Evolutionary conservation across 768 basidiomycete species (phyloP).

Genomic region (Leucosporidium creatinivorum): DNA sequence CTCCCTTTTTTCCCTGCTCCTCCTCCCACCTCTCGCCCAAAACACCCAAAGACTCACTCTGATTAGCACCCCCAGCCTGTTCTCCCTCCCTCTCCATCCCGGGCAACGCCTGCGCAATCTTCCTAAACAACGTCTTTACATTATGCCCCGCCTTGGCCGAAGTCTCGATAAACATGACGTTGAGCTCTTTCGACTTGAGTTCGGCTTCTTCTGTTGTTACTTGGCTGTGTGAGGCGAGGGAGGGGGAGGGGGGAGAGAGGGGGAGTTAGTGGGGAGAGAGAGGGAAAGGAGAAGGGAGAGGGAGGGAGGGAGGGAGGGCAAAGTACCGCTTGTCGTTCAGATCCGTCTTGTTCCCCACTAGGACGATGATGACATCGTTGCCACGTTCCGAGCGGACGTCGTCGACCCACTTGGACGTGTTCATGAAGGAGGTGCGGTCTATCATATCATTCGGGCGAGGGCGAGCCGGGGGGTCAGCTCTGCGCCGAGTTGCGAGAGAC

Average conservation of each 20-base stretch:
- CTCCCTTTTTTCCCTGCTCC: neutral
- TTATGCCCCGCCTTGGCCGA: conserved; percentile 99
- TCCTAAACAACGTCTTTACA: conserved; percentile 97
- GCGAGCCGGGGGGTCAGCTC: conserved; percentile 7
- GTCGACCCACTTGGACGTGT: conserved; percentile 98
- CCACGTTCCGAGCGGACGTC: conserved; percentile 96
- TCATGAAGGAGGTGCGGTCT: conserved; percentile 97
- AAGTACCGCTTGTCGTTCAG: conserved; percentile 92
- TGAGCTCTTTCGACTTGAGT: conserved; percentile 75
- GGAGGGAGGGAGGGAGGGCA: neutral
- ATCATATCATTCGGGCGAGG: conserved; percentile 39
- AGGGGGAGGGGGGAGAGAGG: no score
- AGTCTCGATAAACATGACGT: conserved; percentile 98
- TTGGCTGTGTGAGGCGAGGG: conserved; percentile 54
- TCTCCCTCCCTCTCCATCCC: conserved; percentile 70
- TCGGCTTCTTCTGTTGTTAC: conserved; percentile 98
- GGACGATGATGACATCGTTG: conserved; percentile 93
- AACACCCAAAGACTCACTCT: conserved; percentile 40
- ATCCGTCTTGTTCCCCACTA: conserved; percentile 99
- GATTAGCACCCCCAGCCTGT: conserved; percentile 47
- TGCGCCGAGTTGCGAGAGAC: neutral
- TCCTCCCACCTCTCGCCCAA: neutral
- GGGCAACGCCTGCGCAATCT: conserved; percentile 95
- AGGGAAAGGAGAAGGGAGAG: neutral
- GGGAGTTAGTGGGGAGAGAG: neutral